A percentile compares a stretch with the other conserved stretches of the same genome.
Evolutionary conservation across 1,284 basidiomycete species (phyloP).

Genomic region (Cerrena zonata): DNA sequence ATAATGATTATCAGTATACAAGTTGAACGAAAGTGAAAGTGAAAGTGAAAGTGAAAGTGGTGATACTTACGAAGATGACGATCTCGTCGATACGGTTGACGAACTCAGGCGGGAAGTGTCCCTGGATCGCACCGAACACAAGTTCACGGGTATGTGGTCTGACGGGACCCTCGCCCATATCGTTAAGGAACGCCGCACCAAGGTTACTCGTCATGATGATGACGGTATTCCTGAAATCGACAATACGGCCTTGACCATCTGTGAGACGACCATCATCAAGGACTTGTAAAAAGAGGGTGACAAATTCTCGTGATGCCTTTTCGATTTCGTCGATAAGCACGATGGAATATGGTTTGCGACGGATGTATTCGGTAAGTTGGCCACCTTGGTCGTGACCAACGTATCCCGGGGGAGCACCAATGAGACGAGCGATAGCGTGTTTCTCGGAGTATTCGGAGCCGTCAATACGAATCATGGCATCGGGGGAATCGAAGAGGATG

Average conservation of each 20-base stretch:
- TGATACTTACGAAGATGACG: constrained; percentile 73
- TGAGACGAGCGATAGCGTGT: constrained; percentile 84
- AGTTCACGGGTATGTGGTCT: constrained; percentile 55
- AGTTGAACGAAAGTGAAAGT: background rate
- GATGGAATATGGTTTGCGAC: constrained; percentile 81
- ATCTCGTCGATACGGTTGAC: constrained; percentile 89
- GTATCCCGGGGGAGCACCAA: constrained; percentile 87
- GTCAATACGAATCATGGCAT: constrained; percentile 89
- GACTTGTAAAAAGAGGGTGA: constrained; percentile 89
- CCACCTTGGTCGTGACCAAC: constrained; percentile 89
- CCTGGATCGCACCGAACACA: constrained; percentile 76
- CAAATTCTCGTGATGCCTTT: constrained; percentile 85
- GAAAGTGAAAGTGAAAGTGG: background rate
- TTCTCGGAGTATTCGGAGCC: constrained; percentile 92
- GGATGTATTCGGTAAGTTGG: constrained; percentile 86
- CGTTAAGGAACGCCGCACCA: constrained; percentile 72
- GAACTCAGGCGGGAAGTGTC: constrained; percentile 89
- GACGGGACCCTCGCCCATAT: constrained; percentile 71
- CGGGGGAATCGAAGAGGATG: constrained; percentile 82
- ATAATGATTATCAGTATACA: constrained; percentile 20
- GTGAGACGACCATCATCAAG: constrained; percentile 94
- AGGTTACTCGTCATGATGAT: constrained; percentile 95
- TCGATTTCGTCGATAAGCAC: constrained; percentile 84
- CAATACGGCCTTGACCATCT: constrained; percentile 77
- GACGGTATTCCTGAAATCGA: constrained; percentile 81